These are phyloP conservation scores for Waltiozyma sp. DNA, from an alignment of 1,139 yeast genomes.

Conservation along the genomic window DNA sequence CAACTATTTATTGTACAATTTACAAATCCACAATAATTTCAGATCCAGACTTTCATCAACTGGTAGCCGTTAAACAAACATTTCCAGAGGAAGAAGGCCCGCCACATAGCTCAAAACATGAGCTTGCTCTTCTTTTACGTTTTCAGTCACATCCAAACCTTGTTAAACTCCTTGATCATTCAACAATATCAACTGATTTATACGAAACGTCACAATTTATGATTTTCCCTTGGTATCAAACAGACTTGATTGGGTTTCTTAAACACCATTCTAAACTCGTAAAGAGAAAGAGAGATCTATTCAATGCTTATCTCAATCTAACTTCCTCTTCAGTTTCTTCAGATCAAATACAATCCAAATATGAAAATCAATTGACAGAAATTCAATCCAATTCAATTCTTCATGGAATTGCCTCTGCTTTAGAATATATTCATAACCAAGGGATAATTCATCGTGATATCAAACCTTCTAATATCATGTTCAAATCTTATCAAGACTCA, in stretches of 20 bases:
- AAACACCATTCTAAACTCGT: constrained; percentile 16
- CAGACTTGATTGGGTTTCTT: constrained; percentile 26
- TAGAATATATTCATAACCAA: constrained; percentile 38
- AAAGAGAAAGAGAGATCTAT: constrained; percentile 20
- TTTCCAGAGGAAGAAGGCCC: constrained; percentile 36
- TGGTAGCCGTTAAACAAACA: constrained; percentile 33
- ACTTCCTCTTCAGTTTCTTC: too few relatives aligned
- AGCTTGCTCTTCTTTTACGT: constrained; percentile 24
- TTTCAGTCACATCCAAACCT: constrained; percentile 11
- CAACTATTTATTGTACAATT: not conserved
- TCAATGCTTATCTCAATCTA: constrained; percentile 21
- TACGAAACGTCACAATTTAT: constrained; percentile 26
- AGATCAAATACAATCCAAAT: constrained; percentile 16
- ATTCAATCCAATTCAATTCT: not conserved
- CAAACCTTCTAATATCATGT: constrained; percentile 69
- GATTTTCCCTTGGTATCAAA: constrained; percentile 29
- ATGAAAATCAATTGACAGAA: not conserved
- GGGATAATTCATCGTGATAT: constrained; percentile 83
- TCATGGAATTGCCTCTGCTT: constrained; percentile 26
- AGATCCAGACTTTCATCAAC: constrained; percentile 1
- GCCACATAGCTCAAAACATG: constrained; percentile 37
- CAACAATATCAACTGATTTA: constrained; percentile 16
- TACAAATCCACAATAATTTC: not conserved
- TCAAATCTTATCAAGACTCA: constrained; percentile 21
- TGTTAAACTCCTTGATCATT: constrained; percentile 22